phyloP scores from a whole-genome alignment of 352 stramenopile species.

The Plasmopara muralis region DNA sequence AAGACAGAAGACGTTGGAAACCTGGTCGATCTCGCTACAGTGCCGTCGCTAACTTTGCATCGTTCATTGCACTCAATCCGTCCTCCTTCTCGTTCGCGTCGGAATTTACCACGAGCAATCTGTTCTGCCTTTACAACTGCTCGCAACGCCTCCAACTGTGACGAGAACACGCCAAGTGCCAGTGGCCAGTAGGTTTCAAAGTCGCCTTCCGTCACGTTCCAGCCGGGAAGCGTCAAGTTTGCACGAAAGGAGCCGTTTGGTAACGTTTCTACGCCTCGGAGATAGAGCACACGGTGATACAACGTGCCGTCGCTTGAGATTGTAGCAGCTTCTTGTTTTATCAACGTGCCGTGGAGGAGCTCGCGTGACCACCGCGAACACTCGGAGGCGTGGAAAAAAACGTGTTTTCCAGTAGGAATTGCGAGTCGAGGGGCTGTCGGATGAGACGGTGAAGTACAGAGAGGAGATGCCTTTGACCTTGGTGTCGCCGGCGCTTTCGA shows the following conservation, averaged over 20 bases:
- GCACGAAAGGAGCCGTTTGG: constrained; percentile 60
- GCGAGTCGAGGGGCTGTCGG: constrained; percentile 10
- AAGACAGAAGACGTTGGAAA: constrained; percentile 43
- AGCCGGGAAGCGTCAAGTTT: constrained; percentile 31
- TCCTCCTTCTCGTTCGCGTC: constrained; percentile 33
- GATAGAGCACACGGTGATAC: constrained; percentile 62
- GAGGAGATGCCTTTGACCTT: background rate
- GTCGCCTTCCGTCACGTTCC: constrained; percentile 11
- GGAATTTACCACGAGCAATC: constrained; percentile 43
- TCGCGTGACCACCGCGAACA: constrained; percentile 44
- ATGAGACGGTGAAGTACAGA: background rate
- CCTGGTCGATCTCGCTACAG: background rate
- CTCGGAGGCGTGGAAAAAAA: constrained; percentile 50
- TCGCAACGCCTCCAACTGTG: constrained; percentile 46
- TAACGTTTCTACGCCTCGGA: constrained; percentile 58
- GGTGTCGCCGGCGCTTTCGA: too few species aligned
- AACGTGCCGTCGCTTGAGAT: constrained; percentile 11
- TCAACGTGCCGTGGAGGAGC: constrained; percentile 45
- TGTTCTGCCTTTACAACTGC: constrained; percentile 50
- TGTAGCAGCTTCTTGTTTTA: constrained; percentile 11
- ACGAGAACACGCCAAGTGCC: constrained; percentile 47
- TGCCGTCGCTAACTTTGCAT: background rate
- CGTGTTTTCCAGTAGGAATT: constrained; percentile 31
- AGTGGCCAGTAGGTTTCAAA: constrained; percentile 34
- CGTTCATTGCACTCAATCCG: constrained; percentile 15